Conservation (phyloP, 345 rosid genomes). For the Melaleuca quinquenervia region DNA sequence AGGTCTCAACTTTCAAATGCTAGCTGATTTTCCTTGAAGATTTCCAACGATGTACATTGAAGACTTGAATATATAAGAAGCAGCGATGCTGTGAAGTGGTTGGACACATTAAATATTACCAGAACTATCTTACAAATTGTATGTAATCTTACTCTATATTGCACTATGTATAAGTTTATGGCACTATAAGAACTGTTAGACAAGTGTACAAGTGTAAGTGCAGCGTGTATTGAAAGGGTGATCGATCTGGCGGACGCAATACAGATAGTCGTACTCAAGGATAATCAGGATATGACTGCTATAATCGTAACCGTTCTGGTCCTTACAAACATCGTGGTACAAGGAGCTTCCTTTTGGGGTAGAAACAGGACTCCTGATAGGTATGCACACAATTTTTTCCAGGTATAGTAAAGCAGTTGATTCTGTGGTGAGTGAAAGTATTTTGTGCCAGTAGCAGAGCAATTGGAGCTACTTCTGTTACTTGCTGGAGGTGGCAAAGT, state of each 20-base stretch:
- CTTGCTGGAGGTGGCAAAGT: constrained; percentile 13
- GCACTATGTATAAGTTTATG: no score
- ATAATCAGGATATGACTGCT: constrained; percentile 57
- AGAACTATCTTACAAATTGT: no score
- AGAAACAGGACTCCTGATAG: background rate
- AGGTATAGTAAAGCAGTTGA: background rate
- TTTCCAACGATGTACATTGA: background rate
- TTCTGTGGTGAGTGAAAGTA: background rate
- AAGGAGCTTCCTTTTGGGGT: constrained; percentile 35
- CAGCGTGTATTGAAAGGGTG: constrained; percentile 53
- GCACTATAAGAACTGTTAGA: background rate
- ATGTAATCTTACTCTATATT: no score
- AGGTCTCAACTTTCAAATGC: no score
- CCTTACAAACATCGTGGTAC: constrained; percentile 64
- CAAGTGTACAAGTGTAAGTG: background rate
- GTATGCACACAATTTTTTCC: constrained; percentile 3
- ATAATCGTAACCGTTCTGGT: constrained; percentile 52
- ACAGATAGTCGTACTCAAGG: constrained; percentile 62
- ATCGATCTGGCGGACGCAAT: constrained; percentile 56
- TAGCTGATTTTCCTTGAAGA: no score
- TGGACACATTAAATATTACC: no score
- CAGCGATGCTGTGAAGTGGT: background rate
- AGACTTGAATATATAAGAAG: background rate
- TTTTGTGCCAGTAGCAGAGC: background rate
- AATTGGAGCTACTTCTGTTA: constrained; percentile 9